Evolutionary conservation across 352 stramenopile genomes (phyloP).

Genomic region (Phytophthora uliginosa): DNA sequence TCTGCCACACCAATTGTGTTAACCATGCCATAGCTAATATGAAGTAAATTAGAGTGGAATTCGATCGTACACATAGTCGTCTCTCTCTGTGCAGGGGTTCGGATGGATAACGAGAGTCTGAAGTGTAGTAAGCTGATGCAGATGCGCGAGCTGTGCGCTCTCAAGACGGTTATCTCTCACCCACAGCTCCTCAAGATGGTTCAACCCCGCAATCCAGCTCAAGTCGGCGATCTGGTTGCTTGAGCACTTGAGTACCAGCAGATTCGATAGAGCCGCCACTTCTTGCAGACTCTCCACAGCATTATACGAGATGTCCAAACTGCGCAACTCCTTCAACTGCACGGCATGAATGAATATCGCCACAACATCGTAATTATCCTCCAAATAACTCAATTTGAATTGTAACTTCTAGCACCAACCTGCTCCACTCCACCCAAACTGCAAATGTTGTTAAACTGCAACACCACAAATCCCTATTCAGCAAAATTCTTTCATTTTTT

Average conservation of each 20-base stretch:
- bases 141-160: constrained; percentile 52
- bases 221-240: constrained; percentile 68
- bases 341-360: background rate
- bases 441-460: constrained; percentile 72
- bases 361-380: background rate
- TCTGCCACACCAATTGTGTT: constrained; percentile 15
- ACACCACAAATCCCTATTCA: background rate
- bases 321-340: constrained; percentile 55
- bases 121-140: constrained; percentile 55
- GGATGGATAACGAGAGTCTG: constrained; percentile 67
- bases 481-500: background rate
- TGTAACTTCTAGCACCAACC: constrained; percentile 26
- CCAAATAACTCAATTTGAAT: background rate
- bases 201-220: constrained; percentile 45
- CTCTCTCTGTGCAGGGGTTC: constrained; percentile 71
- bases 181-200: constrained; percentile 66
- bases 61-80: constrained; percentile 55
- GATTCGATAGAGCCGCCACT: constrained; percentile 44
- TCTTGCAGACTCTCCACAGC: constrained; percentile 53
- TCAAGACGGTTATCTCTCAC: constrained; percentile 67
- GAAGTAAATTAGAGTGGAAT: background rate
- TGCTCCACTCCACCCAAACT: constrained; percentile 53
- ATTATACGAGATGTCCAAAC: constrained; percentile 79
- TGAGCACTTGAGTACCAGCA: constrained; percentile 66
- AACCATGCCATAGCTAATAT: background rate